Conservation (phyloP, 768 basidiomycete species). For the Boletus insuetus region DNA sequence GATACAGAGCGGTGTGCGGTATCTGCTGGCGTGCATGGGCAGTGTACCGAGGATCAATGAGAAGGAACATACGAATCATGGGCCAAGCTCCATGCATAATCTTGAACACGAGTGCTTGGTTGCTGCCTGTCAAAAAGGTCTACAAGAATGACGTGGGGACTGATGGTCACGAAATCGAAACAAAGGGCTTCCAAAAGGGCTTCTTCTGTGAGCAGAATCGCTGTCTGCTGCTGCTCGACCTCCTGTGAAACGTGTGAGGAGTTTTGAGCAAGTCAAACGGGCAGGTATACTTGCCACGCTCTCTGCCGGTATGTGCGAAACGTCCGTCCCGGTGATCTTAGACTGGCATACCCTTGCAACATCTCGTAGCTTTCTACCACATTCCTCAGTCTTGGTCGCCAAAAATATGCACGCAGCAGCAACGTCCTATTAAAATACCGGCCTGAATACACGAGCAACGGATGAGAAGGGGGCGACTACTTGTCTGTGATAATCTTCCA, state of each 20-base stretch:
- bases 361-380: constrained; percentile 81
- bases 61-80: constrained; percentile 71
- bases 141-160: constrained; percentile 72
- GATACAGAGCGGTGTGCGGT: constrained; percentile 76
- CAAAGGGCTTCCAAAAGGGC: constrained; percentile 77
- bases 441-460: constrained; percentile 11
- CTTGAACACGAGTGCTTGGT: constrained; percentile 51
- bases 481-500: constrained; percentile 83
- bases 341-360: constrained; percentile 73
- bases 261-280: not conserved
- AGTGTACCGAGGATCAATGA: not conserved
- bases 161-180: constrained; percentile 80
- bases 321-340: constrained; percentile 58
- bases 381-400: constrained; percentile 91
- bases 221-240: constrained; percentile 65
- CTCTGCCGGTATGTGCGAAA: constrained; percentile 55
- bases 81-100: constrained; percentile 82
- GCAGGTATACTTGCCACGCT: constrained; percentile 50
- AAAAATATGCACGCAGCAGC: constrained; percentile 86
- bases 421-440: constrained; percentile 53
- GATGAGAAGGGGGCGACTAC: constrained; percentile 19
- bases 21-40: constrained; percentile 41
- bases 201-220: constrained; percentile 75
- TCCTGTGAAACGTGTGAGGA: constrained; percentile 46
- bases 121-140: constrained; percentile 64